A percentile compares a stretch with the other conserved stretches of the same genome.
Evolutionary conservation across 2,329 filamentous ascomycete genomes (phyloP).

Genomic region (Fusarium praegraminearum): DNA sequence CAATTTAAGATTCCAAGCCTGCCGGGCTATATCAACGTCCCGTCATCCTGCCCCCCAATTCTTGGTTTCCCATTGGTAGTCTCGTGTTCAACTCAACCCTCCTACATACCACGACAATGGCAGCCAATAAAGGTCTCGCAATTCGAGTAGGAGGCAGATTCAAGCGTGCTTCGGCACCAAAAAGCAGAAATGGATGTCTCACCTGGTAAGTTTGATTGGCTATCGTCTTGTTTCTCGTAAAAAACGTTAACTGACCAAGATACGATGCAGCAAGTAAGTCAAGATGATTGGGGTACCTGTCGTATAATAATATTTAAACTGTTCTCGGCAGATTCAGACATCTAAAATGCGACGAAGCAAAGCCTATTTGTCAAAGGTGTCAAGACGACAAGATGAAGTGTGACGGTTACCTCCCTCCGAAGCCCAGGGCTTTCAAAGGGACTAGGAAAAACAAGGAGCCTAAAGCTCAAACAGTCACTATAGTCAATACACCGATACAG

Average conservation of each 20-base stretch:
- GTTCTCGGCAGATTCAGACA: not conserved
- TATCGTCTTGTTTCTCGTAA: not conserved
- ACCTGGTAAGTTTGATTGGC: constrained; percentile 20
- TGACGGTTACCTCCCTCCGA: constrained; percentile 17
- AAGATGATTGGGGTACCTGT: fast-evolving
- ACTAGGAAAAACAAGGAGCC: not conserved
- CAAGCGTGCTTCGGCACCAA: constrained; percentile 17
- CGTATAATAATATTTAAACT: not conserved
- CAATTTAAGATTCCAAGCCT: not conserved
- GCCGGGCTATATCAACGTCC: not conserved
- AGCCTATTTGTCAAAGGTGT: constrained; percentile 18
- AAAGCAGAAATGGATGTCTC: constrained; percentile 14
- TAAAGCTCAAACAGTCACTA: fast-evolving
- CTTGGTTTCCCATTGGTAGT: constrained; percentile 7
- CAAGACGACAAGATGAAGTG: constrained; percentile 22
- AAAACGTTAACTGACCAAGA: not conserved
- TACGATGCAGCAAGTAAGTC: constrained; percentile 6
- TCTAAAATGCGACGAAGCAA: constrained; percentile 19
- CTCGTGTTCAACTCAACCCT: not conserved
- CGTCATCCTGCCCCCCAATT: not conserved
- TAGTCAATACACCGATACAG: not conserved
- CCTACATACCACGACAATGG: not conserved
- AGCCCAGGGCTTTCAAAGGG: not conserved
- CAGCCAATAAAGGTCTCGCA: not conserved
- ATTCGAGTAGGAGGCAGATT: constrained; percentile 5